Percentiles rank a stretch among this genome's conserved stretches.
Conservation (phyloP, 805 yeast species). For the Millerozyma acaciae region DNA sequence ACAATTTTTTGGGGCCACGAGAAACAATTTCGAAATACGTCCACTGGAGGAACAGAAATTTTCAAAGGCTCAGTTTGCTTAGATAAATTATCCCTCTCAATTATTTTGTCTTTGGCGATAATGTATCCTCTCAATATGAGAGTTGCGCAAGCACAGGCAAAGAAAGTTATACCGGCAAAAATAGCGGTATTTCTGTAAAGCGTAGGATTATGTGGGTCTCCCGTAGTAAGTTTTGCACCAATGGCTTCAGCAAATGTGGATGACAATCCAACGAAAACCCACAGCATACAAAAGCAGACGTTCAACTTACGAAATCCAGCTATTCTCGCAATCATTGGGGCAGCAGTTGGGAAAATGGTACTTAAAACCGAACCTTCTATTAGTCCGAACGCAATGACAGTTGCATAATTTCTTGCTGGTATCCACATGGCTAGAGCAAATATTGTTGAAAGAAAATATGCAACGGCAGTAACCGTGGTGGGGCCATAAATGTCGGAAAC, state of each 20-base stretch:
- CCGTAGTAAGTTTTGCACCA: conserved; percentile 48
- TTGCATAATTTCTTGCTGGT: conserved; percentile 55
- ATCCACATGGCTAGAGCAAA: conserved; percentile 36
- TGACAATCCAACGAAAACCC: conserved; percentile 49
- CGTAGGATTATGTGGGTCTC: conserved; percentile 31
- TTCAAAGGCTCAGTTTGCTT: conserved; percentile 10
- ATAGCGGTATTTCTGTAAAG: conserved; percentile 53
- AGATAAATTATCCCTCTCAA: conserved; percentile 9
- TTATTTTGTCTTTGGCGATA: conserved; percentile 42
- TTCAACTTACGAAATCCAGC: conserved; percentile 53
- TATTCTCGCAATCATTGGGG: conserved; percentile 49
- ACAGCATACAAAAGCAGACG: conserved; percentile 47
- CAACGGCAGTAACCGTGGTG: conserved; percentile 35
- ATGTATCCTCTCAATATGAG: conserved; percentile 53
- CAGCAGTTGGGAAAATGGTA: conserved; percentile 51
- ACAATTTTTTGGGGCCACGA: conserved; percentile 5
- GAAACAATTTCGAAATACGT: conserved; percentile 8
- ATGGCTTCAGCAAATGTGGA: conserved; percentile 57
- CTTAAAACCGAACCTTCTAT: conserved; percentile 60
- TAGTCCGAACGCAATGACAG: conserved; percentile 49
- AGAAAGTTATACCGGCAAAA: conserved; percentile 55
- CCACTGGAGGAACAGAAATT: conserved; percentile 7
- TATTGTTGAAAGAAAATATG: conserved; percentile 24
- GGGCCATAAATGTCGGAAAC: conserved; percentile 52
- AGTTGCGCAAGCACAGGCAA: conserved; percentile 41